Conservation (phyloP, 1,284 basidiomycete genomes). For the Sporisorium reilianum region DNA sequence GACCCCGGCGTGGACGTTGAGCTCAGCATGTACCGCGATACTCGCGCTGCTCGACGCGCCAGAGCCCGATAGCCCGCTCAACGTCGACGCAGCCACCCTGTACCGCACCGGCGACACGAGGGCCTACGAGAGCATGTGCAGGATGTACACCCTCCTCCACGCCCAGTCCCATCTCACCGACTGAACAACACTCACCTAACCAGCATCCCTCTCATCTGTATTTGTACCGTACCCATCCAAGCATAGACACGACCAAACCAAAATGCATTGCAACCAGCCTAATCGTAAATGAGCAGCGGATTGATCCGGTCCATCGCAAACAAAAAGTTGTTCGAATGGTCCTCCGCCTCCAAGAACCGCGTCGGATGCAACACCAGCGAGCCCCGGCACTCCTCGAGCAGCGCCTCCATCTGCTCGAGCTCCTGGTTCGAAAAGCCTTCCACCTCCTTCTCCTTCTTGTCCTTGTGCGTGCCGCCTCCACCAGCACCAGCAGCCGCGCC, state of each 20-base stretch:
- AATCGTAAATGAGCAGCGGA: constrained; percentile 56
- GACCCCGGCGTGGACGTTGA: constrained; percentile 68
- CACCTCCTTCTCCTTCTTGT: constrained; percentile 27
- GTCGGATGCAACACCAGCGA: constrained; percentile 60
- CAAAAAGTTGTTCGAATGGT: constrained; percentile 58
- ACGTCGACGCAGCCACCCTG: constrained; percentile 68
- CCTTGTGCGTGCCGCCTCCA: background rate
- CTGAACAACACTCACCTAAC: background rate
- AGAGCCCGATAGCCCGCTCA: constrained; percentile 67
- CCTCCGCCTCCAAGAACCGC: constrained; percentile 66
- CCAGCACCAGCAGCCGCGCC: background rate
- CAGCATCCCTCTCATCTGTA: constrained; percentile 18
- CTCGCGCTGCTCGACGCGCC: constrained; percentile 65
- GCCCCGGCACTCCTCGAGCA: constrained; percentile 60
- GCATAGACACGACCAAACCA: constrained; percentile 4
- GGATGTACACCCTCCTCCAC: constrained; percentile 53
- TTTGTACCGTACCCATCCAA: constrained; percentile 9
- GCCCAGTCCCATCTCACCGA: constrained; percentile 15
- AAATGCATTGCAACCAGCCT: constrained; percentile 9
- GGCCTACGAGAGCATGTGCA: constrained; percentile 52
- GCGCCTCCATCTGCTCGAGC: constrained; percentile 61
- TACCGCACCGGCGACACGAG: constrained; percentile 42
- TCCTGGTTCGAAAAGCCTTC: constrained; percentile 56
- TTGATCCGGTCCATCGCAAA: constrained; percentile 66
- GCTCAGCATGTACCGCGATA: constrained; percentile 64